Evolutionary conservation across 495 filamentous ascomycete genomes (phyloP).

Genomic region (Platismatia glauca): DNA sequence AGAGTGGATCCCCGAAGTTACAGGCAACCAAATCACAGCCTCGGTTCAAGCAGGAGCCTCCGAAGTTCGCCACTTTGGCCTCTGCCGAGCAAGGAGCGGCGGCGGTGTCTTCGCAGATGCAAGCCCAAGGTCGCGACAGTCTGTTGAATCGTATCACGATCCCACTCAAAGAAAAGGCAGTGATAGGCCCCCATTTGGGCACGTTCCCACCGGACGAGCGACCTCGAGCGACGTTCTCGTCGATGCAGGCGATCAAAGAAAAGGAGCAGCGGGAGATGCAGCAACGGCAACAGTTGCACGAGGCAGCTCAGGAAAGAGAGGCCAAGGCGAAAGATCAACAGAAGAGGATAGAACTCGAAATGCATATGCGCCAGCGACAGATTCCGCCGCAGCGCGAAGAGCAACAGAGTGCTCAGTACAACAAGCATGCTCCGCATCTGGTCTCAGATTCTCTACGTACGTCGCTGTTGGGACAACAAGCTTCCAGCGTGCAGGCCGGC

Average conservation of each 20-base stretch:
- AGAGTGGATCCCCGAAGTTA: constrained; percentile 39
- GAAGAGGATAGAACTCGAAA: constrained; percentile 3
- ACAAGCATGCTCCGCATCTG: constrained; percentile 32
- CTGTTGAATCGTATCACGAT: constrained; percentile 16
- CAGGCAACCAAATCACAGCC: constrained; percentile 35
- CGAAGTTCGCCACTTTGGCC: constrained; percentile 27
- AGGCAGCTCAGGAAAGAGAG: constrained; percentile 9
- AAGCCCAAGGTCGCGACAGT: constrained; percentile 9
- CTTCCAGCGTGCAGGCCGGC: constrained; percentile 10
- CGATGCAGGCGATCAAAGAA: constrained; percentile 8
- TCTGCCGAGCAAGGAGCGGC: constrained; percentile 33
- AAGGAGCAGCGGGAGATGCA: constrained; percentile 31
- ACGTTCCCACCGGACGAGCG: constrained; percentile 17
- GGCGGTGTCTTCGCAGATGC: constrained; percentile 21
- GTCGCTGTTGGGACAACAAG: constrained; percentile 21
- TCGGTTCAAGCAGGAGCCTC: constrained; percentile 17
- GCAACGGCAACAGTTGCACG: constrained; percentile 12
- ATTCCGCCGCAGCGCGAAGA: constrained; percentile 14
- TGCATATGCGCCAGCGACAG: constrained; percentile 12
- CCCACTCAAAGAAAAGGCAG: constrained; percentile 15
- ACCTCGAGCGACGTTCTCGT: constrained; percentile 5
- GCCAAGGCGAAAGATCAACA: background rate
- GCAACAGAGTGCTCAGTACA: constrained; percentile 33
- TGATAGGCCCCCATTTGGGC: constrained; percentile 17
- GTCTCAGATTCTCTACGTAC: constrained; percentile 28